These are phyloP conservation scores for Prunus kanzakura DNA, from an alignment of 306 rosid genomes.

Conservation along the genomic window DNA sequence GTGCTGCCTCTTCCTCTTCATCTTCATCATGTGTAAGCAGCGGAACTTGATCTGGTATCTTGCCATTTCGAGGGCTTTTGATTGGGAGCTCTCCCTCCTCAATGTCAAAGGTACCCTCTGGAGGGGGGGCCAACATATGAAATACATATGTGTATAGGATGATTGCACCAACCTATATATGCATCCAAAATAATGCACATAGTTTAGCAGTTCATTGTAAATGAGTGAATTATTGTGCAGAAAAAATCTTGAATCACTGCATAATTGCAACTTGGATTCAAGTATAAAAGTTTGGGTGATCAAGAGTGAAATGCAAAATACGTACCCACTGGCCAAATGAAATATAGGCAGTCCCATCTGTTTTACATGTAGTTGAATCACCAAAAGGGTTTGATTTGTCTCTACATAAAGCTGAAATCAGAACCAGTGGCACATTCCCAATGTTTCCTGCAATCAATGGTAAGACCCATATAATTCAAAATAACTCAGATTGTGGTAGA, in stretches of 20 bases:
- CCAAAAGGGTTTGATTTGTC: conserved; percentile 83
- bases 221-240: background rate
- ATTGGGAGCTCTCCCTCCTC: conserved; percentile 50
- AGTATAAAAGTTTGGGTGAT: conserved; percentile 1
- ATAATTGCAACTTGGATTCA: conserved; percentile 7
- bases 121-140: conserved; percentile 91
- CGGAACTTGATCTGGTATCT: conserved; percentile 53
- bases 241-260: background rate
- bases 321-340: conserved; percentile 99
- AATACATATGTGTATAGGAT: conserved; percentile 90
- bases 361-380: conserved; percentile 65
- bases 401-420: conserved; percentile 86
- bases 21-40: conserved; percentile 45
- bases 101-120: conserved; percentile 82
- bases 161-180: conserved; percentile 84
- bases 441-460: conserved; percentile 70
- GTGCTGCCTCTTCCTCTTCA: background rate
- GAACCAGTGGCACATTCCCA: conserved; percentile 97
- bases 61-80: conserved; percentile 32
- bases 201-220: background rate
- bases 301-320: conserved; percentile 25
- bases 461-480: background rate
- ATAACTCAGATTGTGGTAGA: no score
- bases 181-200: background rate
- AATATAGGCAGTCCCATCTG: conserved; percentile 89